Evolutionary conservation across 2,329 filamentous ascomycete genomes (phyloP).

Genomic region (Neoscytalidium dimidiatum): DNA sequence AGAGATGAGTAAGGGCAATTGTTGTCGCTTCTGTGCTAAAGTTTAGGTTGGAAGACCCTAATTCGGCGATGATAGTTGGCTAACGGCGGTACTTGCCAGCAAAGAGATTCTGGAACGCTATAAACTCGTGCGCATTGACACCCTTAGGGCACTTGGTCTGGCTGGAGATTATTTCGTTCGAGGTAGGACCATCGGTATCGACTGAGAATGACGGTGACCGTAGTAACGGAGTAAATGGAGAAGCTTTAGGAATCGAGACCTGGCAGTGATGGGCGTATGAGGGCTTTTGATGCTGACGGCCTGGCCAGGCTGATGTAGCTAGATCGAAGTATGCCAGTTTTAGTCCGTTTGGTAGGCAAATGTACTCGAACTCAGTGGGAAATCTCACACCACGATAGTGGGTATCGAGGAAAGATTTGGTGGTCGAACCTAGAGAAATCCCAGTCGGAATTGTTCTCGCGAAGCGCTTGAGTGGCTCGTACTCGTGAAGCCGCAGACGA

Average conservation of each 20-base stretch:
- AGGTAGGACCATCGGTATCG: conserved; percentile 46
- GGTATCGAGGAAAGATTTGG: too few relatives aligned
- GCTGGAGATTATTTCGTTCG: conserved; percentile 56
- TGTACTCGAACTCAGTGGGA: too few relatives aligned
- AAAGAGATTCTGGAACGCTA: conserved; percentile 52
- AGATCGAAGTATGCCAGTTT: conserved; percentile 52
- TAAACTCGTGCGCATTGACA: conserved; percentile 55
- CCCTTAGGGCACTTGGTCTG: conserved; percentile 51
- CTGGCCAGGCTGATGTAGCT: conserved; percentile 41
- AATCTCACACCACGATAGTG: too few relatives aligned
- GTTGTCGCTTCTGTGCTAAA: conserved; percentile 60
- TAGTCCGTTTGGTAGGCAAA: conserved; percentile 47
- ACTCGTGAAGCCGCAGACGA: too few relatives aligned
- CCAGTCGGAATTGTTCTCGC: too few relatives aligned
- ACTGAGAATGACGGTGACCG: conserved; percentile 30
- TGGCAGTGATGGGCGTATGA: conserved; percentile 51
- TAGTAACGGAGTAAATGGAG: conserved; percentile 39
- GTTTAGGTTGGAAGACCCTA: conserved; percentile 59
- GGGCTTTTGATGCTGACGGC: conserved; percentile 28
- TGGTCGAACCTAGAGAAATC: too few relatives aligned
- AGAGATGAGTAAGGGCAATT: conserved; percentile 58
- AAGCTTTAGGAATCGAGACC: conserved; percentile 39
- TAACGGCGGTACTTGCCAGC: conserved; percentile 51
- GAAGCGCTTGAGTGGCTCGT: conserved; percentile 33
- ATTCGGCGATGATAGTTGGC: conserved; percentile 51